Base-by-base conservation (phyloP, 345 rosid species). In the Eucalyptus albens region DNA sequence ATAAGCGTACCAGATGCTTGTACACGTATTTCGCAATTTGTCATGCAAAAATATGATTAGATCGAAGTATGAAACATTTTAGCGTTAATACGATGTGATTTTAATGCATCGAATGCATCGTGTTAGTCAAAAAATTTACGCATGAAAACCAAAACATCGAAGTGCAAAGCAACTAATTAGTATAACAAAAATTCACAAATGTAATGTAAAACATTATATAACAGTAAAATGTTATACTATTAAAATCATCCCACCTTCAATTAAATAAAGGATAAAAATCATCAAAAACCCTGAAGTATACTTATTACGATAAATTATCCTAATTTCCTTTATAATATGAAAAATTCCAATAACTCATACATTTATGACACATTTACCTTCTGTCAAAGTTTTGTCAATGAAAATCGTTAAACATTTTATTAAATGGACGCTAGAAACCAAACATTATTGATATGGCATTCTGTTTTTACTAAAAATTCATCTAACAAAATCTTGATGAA, bases 401-500 rank as follows among this genome's bases (percentile, higher is more conserved):
- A 10, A 22, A 56, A 56, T 0, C 3, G 6, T 56, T 56, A 56
- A 56, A 56, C 2, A 1, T 56, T 10, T 56, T 24, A 1, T 24
- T 24, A 24, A 6, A 56, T 56, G 62, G 29, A 56, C 0, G 13
- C 62, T 24, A 24, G 3, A 24, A 56, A 56, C 13, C 27, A 56
- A 56, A 56, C 1, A 0, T 0, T 56, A 9, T 22, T 56, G 29
- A 56, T 24, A 56, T 24, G 13, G 0, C 3, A 24, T 24, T 4
- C 3, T 4, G 1, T 24, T 56, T 56, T 56, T 22, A 3, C 62
- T 56, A 24, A 56, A 56, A 56, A 56, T 24, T 24, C 62, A 56
- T 56, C 13, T 56, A 56, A 24, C 11, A 1, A 56, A 56, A 22
- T 24, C 3, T 0, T 22, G 0, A 56, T 0, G 1, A 0, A 56